Evolutionary conservation across 176 grass and related monocot species (phyloP).

Genomic region (Phyllostachys edulis): DNA sequence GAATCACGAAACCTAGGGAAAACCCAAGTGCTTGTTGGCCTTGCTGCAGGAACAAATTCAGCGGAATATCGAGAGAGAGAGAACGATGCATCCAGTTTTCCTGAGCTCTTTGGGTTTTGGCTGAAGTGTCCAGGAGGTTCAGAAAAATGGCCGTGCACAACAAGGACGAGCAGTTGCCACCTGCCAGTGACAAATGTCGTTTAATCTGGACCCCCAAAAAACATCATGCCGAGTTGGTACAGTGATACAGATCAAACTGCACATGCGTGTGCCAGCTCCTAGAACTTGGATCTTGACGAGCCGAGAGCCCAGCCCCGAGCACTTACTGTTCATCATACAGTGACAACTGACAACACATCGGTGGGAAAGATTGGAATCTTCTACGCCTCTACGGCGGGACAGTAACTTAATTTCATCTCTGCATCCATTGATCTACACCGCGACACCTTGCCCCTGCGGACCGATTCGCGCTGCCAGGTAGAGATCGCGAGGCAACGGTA

Average conservation of each 20-base stretch:
- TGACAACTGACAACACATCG: constrained; percentile 1
- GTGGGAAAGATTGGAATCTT: constrained; percentile 7
- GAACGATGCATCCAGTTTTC: neutral
- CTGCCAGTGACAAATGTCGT: neutral
- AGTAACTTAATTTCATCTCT: neutral
- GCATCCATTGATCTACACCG: neutral
- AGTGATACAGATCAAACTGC: neutral
- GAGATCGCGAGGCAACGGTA: neutral
- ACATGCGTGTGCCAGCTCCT: neutral
- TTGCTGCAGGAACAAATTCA: neutral
- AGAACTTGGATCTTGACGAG: neutral
- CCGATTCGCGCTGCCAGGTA: neutral
- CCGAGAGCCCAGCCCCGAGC: neutral
- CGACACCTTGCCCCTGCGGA: neutral
- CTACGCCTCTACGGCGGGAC: neutral
- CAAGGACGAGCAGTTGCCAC: neutral
- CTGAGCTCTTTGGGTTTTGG: neutral
- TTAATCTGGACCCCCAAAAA: neutral
- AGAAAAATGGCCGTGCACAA: neutral
- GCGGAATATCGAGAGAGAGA: neutral
- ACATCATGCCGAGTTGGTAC: neutral
- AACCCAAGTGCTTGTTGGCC: neutral
- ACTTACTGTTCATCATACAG: neutral
- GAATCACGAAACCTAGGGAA: neutral
- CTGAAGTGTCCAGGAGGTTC: neutral